phyloP scores from a whole-genome alignment of 495 filamentous ascomycete species.

The Lophiostoma macrostomum region DNA sequence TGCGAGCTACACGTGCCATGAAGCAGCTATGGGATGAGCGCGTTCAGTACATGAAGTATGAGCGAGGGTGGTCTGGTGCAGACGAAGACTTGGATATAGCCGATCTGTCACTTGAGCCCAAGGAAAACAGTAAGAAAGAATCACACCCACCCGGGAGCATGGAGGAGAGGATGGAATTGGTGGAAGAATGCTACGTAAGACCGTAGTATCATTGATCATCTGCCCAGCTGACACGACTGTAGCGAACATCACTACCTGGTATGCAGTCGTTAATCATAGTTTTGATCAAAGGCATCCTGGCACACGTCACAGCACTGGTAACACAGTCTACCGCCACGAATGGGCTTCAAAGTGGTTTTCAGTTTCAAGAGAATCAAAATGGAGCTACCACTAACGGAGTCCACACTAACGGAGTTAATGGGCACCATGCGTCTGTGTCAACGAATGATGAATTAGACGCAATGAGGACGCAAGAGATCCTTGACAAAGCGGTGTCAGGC shows the following conservation, averaged over 20 bases:
- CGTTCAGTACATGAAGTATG: constrained; percentile 83
- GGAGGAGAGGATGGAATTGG: constrained; percentile 49
- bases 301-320: constrained; percentile 69
- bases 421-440: constrained; percentile 35
- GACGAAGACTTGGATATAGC: constrained; percentile 30
- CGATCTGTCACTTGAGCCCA: constrained; percentile 44
- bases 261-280: constrained; percentile 94
- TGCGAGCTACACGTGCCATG: constrained; percentile 86
- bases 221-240: constrained; percentile 8
- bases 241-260: constrained; percentile 75
- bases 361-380: constrained; percentile 41
- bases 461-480: constrained; percentile 76
- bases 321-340: constrained; percentile 52
- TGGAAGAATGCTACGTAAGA: constrained; percentile 83
- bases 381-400: constrained; percentile 32
- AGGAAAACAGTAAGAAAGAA: constrained; percentile 18
- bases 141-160: constrained; percentile 25
- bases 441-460: constrained; percentile 74
- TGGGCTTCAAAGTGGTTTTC: constrained; percentile 42
- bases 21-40: constrained; percentile 92
- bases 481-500: constrained; percentile 83
- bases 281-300: constrained; percentile 77
- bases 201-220: neutral
- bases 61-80: constrained; percentile 67
- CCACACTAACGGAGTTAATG: constrained; percentile 32